Conservation (phyloP, 805 yeast species). For the Sungouiella blattae region DNA sequence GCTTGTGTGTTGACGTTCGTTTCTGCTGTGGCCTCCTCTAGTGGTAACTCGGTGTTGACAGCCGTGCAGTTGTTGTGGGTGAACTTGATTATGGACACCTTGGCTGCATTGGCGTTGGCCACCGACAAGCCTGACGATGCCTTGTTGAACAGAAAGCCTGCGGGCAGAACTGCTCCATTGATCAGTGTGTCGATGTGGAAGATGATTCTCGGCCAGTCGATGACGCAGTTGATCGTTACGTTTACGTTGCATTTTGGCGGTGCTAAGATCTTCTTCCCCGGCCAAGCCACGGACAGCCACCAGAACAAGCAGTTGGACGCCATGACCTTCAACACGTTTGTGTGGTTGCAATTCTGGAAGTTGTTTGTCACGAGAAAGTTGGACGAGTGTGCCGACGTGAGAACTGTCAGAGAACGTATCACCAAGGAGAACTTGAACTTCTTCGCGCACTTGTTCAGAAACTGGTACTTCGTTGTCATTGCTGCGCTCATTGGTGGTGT, state of each 20-base stretch:
- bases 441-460: constrained; percentile 75
- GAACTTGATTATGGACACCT: constrained; percentile 95
- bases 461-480: constrained; percentile 76
- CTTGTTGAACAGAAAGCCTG: constrained; percentile 77
- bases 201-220: constrained; percentile 89
- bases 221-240: constrained; percentile 74
- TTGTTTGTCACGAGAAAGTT: constrained; percentile 85
- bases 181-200: constrained; percentile 96
- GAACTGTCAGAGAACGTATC: constrained; percentile 54
- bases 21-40: constrained; percentile 81
- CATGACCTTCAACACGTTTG: constrained; percentile 91
- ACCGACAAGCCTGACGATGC: constrained; percentile 93
- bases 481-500: constrained; percentile 72
- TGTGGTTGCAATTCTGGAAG: constrained; percentile 96
- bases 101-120: constrained; percentile 96
- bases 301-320: constrained; percentile 65
- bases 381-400: constrained; percentile 78
- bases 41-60: constrained; percentile 82
- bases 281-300: constrained; percentile 31
- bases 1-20: constrained; percentile 95
- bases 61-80: constrained; percentile 98
- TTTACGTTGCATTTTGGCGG: constrained; percentile 83
- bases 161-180: constrained; percentile 72
- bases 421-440: constrained; percentile 70
- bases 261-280: constrained; percentile 48